phyloP scores from a whole-genome alignment of 176 grass and related monocot genomes.

The Tillandsia leiboldiana region DNA sequence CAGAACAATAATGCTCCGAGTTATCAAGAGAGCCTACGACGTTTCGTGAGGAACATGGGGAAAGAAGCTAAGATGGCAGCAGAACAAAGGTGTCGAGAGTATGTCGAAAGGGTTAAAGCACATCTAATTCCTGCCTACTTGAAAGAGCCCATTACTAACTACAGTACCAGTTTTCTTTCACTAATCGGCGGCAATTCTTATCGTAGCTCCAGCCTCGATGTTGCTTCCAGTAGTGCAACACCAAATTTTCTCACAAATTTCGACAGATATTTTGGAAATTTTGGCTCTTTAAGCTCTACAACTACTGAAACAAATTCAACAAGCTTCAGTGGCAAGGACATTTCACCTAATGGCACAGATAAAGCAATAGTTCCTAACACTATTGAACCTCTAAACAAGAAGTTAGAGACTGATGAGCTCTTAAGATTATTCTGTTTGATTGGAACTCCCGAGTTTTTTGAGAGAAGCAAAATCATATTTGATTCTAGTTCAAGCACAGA shows the following conservation, averaged over 20 bases:
- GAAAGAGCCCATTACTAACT: background rate
- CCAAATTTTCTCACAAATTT: background rate
- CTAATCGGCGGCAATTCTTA: too few relatives aligned
- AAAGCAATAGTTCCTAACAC: background rate
- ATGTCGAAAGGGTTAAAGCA: conserved; percentile 15
- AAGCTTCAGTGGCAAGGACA: background rate
- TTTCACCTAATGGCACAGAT: background rate
- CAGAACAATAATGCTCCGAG: conserved; percentile 26
- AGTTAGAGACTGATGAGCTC: conserved; percentile 43
- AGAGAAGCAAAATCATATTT: conserved; percentile 27
- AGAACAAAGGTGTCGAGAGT: conserved; percentile 29
- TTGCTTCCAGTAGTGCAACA: background rate
- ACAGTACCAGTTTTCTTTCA: background rate
- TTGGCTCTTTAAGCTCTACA: background rate
- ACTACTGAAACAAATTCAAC: background rate
- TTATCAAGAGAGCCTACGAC: conserved; percentile 33
- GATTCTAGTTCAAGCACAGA: background rate
- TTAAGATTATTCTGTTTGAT: conserved; percentile 30
- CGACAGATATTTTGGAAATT: background rate
- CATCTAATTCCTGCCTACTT: background rate
- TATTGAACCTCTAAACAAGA: conserved; percentile 12
- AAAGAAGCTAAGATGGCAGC: conserved; percentile 36
- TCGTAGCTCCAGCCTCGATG: too few relatives aligned
- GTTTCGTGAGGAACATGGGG: conserved; percentile 36
- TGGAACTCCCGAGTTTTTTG: conserved; percentile 23